These are phyloP conservation scores for Lachancea dasiensis DNA, from an alignment of 805 yeast species.

Conservation along the genomic window DNA sequence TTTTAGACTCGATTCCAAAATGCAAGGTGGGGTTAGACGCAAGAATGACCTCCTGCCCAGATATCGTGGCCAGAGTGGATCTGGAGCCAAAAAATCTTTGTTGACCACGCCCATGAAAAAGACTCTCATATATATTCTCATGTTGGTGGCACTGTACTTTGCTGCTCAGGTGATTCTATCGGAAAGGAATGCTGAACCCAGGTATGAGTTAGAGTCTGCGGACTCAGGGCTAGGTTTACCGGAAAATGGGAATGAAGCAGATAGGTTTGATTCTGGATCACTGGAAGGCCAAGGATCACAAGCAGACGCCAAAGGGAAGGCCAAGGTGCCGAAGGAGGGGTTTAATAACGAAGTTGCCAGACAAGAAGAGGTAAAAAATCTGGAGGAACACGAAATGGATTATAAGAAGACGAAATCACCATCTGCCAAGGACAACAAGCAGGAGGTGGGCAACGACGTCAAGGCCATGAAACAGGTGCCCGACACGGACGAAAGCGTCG, in stretches of 20 bases:
- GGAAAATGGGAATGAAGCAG: neutral
- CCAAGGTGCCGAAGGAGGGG: conserved; percentile 19
- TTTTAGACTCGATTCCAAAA: too few relatives aligned
- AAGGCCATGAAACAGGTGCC: conserved; percentile 11
- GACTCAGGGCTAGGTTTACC: neutral
- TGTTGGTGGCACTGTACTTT: conserved; percentile 32
- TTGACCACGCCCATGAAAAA: conserved; percentile 47
- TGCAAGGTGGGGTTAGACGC: conserved; percentile 33
- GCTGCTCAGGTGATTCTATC: conserved; percentile 29
- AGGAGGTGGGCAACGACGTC: conserved; percentile 12
- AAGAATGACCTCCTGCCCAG: conserved; percentile 39
- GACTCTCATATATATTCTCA: conserved; percentile 34
- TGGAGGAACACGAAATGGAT: conserved; percentile 22
- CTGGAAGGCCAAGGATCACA: conserved; percentile 2
- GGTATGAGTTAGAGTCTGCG: conserved; percentile 26
- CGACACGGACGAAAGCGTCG: conserved; percentile 2
- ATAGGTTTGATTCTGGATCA: neutral
- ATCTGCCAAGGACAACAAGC: conserved; percentile 4
- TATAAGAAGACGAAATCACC: conserved; percentile 7
- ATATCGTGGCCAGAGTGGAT: conserved; percentile 18
- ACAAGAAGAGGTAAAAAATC: conserved; percentile 26
- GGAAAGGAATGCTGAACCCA: conserved; percentile 15
- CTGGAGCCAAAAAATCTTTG: conserved; percentile 20
- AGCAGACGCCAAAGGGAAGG: neutral
- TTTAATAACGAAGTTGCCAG: conserved; percentile 29